Percentiles rank a stretch among this genome's conserved stretches.
Conservation (phyloP, 495 filamentous ascomycete genomes). For the Podospora pseudoanserina region DNA sequence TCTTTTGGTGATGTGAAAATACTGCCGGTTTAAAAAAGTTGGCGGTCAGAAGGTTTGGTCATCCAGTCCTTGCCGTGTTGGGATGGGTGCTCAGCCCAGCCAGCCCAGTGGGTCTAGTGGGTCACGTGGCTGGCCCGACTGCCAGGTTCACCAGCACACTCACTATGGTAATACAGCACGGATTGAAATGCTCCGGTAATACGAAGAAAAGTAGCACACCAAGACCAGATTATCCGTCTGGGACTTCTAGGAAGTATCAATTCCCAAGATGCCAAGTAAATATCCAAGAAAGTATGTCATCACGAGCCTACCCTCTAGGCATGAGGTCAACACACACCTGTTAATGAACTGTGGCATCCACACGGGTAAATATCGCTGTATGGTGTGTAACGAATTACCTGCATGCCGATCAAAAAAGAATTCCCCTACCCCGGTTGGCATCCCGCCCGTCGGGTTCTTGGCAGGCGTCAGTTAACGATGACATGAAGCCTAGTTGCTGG, state of each 20-base stretch:
- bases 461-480: not conserved
- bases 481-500: not conserved
- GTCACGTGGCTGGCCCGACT: not conserved
- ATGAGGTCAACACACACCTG: not conserved
- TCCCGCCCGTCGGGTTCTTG: not conserved
- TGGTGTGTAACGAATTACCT: not conserved
- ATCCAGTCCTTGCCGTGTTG: not conserved
- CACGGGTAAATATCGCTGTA: not conserved
- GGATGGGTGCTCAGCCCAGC: not conserved
- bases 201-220: not conserved
- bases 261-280: not conserved
- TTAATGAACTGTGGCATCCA: not conserved
- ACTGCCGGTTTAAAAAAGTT: conserved; percentile 32
- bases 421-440: not conserved
- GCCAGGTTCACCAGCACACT: not conserved
- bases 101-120: not conserved
- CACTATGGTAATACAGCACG: not conserved
- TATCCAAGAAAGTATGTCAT: conserved; percentile 1
- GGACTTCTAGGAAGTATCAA: not conserved
- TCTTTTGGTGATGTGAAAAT: conserved; percentile 27
- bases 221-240: not conserved
- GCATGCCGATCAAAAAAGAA: not conserved
- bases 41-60: conserved; percentile 26
- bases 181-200: not conserved
- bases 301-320: not conserved